Evolutionary conservation across 2,329 filamentous ascomycete genomes (phyloP).

Genomic region (Claviceps cyperi): DNA sequence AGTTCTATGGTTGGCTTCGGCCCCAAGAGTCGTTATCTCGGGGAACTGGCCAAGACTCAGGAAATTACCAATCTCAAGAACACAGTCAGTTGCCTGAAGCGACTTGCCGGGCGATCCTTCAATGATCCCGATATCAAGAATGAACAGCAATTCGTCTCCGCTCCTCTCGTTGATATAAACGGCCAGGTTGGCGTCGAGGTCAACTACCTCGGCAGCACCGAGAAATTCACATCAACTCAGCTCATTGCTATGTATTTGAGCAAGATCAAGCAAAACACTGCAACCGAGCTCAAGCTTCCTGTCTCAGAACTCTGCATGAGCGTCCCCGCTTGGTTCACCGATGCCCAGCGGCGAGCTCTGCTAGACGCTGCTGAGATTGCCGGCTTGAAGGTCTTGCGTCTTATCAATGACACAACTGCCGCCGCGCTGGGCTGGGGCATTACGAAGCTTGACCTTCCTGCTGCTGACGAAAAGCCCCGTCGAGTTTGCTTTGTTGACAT

Average conservation of each 20-base stretch:
- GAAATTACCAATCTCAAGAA: constrained; percentile 99
- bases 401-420: constrained; percentile 97
- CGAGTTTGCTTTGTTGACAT: constrained; percentile 89
- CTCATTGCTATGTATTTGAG: constrained; percentile 89
- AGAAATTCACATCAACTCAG: constrained; percentile 88
- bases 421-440: constrained; percentile 94
- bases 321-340: constrained; percentile 94
- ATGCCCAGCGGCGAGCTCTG: constrained; percentile 76
- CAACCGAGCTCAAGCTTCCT: constrained; percentile 75
- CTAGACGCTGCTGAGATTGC: constrained; percentile 89
- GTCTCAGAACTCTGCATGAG: constrained; percentile 90
- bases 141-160: constrained; percentile 84
- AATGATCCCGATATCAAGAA: constrained; percentile 84
- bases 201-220: constrained; percentile 83
- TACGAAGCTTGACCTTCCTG: constrained; percentile 87
- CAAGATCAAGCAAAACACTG: constrained; percentile 82
- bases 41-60: constrained; percentile 93
- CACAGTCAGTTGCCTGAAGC: constrained; percentile 85
- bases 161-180: constrained; percentile 74
- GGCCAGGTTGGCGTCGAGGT: constrained; percentile 94
- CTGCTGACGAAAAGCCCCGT: constrained; percentile 78
- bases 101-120: constrained; percentile 74
- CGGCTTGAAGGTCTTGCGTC: constrained; percentile 76
- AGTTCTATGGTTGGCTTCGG: constrained; percentile 92
- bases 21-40: constrained; percentile 83